These are phyloP conservation scores for Craterostigma plantagineum DNA, from an alignment of 257 asterid species.

Conservation along the genomic window DNA sequence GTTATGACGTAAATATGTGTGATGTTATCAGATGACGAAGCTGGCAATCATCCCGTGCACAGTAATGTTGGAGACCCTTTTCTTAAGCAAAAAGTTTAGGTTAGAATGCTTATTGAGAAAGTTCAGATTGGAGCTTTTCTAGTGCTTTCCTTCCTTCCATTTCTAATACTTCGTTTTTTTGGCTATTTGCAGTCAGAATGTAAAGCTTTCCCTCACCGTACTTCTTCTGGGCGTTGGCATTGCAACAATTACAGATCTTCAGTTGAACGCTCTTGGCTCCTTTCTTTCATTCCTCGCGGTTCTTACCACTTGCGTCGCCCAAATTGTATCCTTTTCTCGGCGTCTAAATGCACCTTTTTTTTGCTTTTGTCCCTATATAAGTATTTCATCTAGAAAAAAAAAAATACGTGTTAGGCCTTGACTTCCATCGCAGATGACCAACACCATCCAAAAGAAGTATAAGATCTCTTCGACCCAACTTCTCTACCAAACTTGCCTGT, in stretches of 20 bases:
- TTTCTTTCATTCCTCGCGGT: constrained; percentile 71
- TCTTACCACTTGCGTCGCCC: constrained; percentile 76
- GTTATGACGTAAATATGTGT: constrained; percentile 9
- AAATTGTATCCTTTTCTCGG: constrained; percentile 62
- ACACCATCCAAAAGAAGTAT: constrained; percentile 78
- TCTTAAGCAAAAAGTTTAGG: constrained; percentile 81
- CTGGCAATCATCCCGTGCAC: constrained; percentile 93
- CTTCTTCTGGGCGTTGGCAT: constrained; percentile 85
- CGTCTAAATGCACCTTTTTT: constrained; percentile 8
- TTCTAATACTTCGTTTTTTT: constrained; percentile 12
- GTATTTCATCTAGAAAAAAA: neutral
- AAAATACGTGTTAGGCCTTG: constrained; percentile 4
- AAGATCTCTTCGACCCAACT: constrained; percentile 84
- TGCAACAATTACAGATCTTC: constrained; percentile 82
- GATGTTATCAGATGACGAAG: constrained; percentile 58
- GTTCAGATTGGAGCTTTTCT: constrained; percentile 2
- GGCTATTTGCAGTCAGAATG: constrained; percentile 44
- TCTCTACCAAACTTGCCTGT: constrained; percentile 69
- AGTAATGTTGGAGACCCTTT: constrained; percentile 68
- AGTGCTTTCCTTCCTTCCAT: constrained; percentile 1
- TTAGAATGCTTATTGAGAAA: constrained; percentile 10
- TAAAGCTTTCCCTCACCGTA: constrained; percentile 46
- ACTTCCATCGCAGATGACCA: constrained; percentile 59
- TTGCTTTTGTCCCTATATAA: neutral
- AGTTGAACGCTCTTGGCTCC: constrained; percentile 73